Evolutionary conservation across 768 basidiomycete genomes (phyloP), one percentile per base, ranked within the genome.

Genomic region (Lepiota venenata): DNA sequence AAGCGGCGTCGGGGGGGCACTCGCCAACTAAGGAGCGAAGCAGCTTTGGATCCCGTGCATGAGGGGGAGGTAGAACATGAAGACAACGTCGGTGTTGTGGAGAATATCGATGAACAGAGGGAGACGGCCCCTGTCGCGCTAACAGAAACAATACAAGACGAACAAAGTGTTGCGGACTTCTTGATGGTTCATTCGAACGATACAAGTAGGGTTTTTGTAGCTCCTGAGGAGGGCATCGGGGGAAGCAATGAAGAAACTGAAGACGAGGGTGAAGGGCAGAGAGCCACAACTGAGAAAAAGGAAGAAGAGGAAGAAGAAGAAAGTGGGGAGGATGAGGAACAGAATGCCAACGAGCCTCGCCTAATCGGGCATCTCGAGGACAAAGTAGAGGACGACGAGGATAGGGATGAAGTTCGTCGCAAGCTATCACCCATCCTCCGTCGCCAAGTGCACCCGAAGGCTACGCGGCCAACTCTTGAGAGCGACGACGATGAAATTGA

Each of bases 141-240:
- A 8, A 39, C 55, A 14, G 57, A 60, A 49, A 56, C 56, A 10
- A 25, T 60, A 37, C 60, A 61, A 38, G 63, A 63, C n/a, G 62
- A 63, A 40, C 44, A 36, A 9, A 47, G 44, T 20, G 47, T 49
- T 11, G 39, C 37, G 8, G 48, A 57, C 37, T 14, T 47, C 14
- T 42, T 55, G 46, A 55, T 55, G 46, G 6, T 18, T 2, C 21
- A 55, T 15, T 16, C 53, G 32, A 36, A 55, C 21, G 46, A 21
- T 47, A 21, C 39, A 6, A 10, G 20, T 7, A 22, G 27, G 15
- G 9, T 45, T 5, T 21, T 25, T n/a, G 36, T 20, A 11, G 16
- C 1, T 7, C 38, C 44, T 39, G 18, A 47, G 32, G 21, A 16
- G 18, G 41, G 16, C n/a, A 8, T 16, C 1, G 46, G 37, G 22